These are phyloP conservation scores for Coprinellus aureogranulatus DNA, from an alignment of 768 basidiomycete genomes.

Conservation along the genomic window DNA sequence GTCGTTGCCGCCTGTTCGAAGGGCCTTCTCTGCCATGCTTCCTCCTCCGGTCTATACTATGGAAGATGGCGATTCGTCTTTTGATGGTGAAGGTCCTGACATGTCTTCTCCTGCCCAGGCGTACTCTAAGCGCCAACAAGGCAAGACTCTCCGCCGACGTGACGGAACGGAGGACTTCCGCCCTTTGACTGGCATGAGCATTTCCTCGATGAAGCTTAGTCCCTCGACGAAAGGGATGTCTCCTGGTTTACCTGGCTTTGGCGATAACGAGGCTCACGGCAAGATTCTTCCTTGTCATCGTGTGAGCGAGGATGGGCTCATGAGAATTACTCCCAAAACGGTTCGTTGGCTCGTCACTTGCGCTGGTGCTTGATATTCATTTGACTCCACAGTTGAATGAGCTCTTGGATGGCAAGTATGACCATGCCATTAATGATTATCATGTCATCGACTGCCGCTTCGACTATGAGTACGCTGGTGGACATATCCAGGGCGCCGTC, in stretches of 20 bases:
- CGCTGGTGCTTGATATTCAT: conserved; percentile 13
- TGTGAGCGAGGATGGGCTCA: conserved; percentile 92
- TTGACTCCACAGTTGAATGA: conserved; percentile 58
- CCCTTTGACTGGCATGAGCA: conserved; percentile 66
- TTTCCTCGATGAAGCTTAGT: conserved; percentile 52
- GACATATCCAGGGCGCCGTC: conserved; percentile 88
- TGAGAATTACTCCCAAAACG: conserved; percentile 80
- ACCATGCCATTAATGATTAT: conserved; percentile 61
- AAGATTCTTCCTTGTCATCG: conserved; percentile 93
- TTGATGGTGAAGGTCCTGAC: conserved; percentile 52
- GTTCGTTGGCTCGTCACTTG: conserved; percentile 43
- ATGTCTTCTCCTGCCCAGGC: conserved; percentile 81
- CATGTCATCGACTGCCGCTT: conserved; percentile 95
- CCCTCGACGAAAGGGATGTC: conserved; percentile 56
- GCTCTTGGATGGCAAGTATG: conserved; percentile 74
- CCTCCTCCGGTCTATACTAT: conserved; percentile 55
- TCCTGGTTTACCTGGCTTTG: conserved; percentile 78
- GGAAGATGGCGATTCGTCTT: conserved; percentile 50
- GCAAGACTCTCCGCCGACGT: conserved; percentile 72
- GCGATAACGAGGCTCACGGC: conserved; percentile 89
- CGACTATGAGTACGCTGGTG: conserved; percentile 93
- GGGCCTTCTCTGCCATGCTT: conserved; percentile 76
- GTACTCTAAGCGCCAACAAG: conserved; percentile 73
- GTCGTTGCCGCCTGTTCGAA: conserved; percentile 50
- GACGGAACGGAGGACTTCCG: conserved; percentile 82